Evolutionary conservation across 805 yeast species (phyloP).

Genomic region (Ogataea kodamae): DNA sequence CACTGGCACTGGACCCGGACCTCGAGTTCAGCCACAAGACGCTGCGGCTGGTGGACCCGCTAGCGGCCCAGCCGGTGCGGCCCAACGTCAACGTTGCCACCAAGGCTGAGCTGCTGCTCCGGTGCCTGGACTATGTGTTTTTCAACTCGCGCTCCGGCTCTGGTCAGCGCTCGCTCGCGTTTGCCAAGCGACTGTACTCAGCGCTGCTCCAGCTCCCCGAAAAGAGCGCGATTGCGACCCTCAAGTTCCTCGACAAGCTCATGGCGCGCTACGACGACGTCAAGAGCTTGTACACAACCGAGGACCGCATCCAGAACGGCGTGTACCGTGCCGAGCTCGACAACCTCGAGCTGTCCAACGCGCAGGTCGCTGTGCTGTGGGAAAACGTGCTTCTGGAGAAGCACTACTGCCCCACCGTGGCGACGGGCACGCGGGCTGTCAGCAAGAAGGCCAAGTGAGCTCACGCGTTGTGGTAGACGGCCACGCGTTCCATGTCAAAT

Average conservation of each 20-base stretch:
- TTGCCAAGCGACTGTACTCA: slow-evolving; percentile 74
- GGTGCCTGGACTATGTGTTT: slow-evolving; percentile 76
- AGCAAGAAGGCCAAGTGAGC: slow-evolving; percentile 33
- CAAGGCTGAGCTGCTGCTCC: slow-evolving; percentile 76
- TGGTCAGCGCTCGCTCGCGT: slow-evolving; percentile 66
- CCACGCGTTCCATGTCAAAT: slow-evolving; percentile 14
- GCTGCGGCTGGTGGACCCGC: slow-evolving; percentile 76
- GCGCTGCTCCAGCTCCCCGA: slow-evolving; percentile 77
- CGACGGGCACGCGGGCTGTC: slow-evolving; percentile 54
- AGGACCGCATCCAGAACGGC: slow-evolving; percentile 85
- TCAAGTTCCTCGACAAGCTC: slow-evolving; percentile 76
- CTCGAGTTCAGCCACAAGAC: slow-evolving; percentile 83
- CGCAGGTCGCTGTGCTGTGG: slow-evolving; percentile 90
- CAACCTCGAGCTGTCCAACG: slow-evolving; percentile 71
- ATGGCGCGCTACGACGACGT: slow-evolving; percentile 67
- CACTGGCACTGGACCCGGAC: slow-evolving; percentile 73
- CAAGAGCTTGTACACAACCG: slow-evolving; percentile 77
- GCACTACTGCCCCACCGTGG: slow-evolving; percentile 82
- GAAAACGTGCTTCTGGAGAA: slow-evolving; percentile 74
- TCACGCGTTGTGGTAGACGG: not conserved
- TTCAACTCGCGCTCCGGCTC: slow-evolving; percentile 72
- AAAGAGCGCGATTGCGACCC: slow-evolving; percentile 72
- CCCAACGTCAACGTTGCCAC: slow-evolving; percentile 86
- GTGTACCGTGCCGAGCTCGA: slow-evolving; percentile 60
- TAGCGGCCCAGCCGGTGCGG: slow-evolving; percentile 41